Evolutionary conservation across 495 filamentous ascomycete species (phyloP).

Genomic region (Aspergillus hancockii): DNA sequence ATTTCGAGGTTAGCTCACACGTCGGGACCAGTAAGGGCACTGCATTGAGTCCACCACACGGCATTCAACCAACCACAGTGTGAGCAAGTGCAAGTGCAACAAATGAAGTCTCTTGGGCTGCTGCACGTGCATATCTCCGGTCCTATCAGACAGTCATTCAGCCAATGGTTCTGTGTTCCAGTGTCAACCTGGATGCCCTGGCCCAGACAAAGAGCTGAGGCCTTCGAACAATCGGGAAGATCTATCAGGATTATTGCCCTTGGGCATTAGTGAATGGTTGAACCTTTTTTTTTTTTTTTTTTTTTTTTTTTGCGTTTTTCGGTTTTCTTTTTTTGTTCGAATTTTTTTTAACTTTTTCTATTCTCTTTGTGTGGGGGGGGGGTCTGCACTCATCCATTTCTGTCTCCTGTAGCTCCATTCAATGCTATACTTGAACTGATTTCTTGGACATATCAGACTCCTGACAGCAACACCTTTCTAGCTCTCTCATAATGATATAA

Average conservation of each 20-base stretch:
- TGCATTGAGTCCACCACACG: background rate
- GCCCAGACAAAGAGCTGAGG: background rate
- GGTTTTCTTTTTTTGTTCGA: conserved; percentile 5
- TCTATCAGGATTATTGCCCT: background rate
- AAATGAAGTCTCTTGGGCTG: conserved; percentile 16
- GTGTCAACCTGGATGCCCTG: background rate
- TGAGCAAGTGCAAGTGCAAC: background rate
- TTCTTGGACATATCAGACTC: background rate
- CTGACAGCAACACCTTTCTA: background rate
- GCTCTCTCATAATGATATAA: conserved; percentile 1
- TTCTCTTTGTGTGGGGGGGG: background rate
- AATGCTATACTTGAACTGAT: background rate
- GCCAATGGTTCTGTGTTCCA: background rate
- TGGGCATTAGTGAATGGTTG: background rate
- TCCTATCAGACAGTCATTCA: conserved; percentile 12
- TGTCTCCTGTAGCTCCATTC: conserved; percentile 1
- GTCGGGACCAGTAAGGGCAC: background rate
- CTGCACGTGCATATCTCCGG: conserved; percentile 16
- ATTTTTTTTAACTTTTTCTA: conserved; percentile 6
- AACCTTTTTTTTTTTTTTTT: background rate
- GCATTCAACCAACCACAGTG: conserved; percentile 3
- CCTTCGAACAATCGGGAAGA: background rate
- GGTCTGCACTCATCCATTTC: background rate
- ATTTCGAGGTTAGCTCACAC: too few species aligned
- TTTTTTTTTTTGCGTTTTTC: background rate